A percentile compares a stretch with the other conserved stretches of the same genome.
phyloP scores from a whole-genome alignment of 371 early-diverging fungal genomes.

The Mortierella sp. region DNA sequence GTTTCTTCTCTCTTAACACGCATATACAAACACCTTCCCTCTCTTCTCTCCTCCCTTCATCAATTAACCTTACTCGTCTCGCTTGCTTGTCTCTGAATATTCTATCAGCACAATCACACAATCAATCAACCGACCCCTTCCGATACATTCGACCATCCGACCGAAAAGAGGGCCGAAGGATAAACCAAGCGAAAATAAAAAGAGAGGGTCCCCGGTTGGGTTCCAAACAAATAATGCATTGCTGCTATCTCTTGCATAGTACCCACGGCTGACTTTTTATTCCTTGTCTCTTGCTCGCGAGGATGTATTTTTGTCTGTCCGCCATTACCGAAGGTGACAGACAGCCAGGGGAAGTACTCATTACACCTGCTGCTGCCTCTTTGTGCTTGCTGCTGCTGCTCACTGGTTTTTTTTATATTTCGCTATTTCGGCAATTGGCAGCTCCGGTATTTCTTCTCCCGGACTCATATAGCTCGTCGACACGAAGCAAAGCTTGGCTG shows the following conservation, averaged over 20 bases:
- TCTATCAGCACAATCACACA: not conserved
- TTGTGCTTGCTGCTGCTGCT: not conserved
- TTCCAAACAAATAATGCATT: not conserved
- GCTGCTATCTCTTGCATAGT: not conserved
- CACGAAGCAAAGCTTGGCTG: not conserved
- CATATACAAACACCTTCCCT: not conserved
- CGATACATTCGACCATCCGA: not conserved
- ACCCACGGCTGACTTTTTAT: not conserved
- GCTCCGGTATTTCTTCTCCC: not conserved
- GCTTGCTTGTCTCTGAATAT: not conserved
- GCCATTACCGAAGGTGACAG: not conserved
- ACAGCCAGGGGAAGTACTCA: not conserved
- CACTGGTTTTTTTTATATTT: slow-evolving; percentile 7
- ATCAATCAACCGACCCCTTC: not conserved
- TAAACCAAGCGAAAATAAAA: not conserved
- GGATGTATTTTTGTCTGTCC: slow-evolving; percentile 3
- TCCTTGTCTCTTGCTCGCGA: not conserved
- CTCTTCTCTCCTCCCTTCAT: not conserved
- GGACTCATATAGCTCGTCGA: not conserved
- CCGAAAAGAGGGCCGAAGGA: not conserved
- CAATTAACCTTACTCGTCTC: not conserved
- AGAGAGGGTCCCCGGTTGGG: not conserved
- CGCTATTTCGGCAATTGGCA: slow-evolving; percentile 7
- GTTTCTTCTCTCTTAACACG: not conserved
- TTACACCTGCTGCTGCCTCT: not conserved